Evolutionary conservation across 1,284 basidiomycete species (phyloP), one percentile per base, ranked within the genome.

Genomic region (Cutaneotrichosporon cyanovorans): DNA sequence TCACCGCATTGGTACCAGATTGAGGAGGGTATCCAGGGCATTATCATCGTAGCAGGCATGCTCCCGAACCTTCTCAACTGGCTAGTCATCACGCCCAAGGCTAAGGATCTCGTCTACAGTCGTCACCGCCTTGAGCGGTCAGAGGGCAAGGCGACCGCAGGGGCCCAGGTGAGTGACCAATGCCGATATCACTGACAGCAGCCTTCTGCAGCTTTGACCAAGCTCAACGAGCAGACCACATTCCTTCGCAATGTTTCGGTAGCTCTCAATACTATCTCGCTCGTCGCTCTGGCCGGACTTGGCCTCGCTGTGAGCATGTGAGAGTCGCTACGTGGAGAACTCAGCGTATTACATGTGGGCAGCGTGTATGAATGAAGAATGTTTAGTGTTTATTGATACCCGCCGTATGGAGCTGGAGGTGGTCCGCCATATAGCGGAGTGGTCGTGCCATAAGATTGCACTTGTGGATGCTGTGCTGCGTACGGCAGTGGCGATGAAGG

Each of bases 81-180:
- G 46, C 22, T 68, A 5, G 49, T 60, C 33, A 59, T 72, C n/a
- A 65, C 67, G 9, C 72, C 72, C 3, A 49, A 57, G 44, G 56
- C 71, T 11, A 62, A 59, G 12, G 57, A 67, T 40, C 78, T 79
- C 15, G 83, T 84, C 81, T 80, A 83, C 65, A 69, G 82, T 64
- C 77, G 85, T 46, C 80, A 85, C 55, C 80, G 75, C 56, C 73
- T 82, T 40, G 85, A 88, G 73, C 82, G 84, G 62, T 74, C 78
- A 34, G 84, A 88, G 68, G 81, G 81, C 34, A 85, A 84, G 68
- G 63, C 69, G 20, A 80, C 82, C 63, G 79, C 77, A 58, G 81
- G 82, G 40, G 63, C 76, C 16, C 77, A 74, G 35, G 85, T 86
- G 65, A 63, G 77, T n/a, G n/a, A n/a, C 43, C 7, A 1, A 5